phyloP scores from a whole-genome alignment of 164 flowering plant genomes.

The Sedum album region DNA sequence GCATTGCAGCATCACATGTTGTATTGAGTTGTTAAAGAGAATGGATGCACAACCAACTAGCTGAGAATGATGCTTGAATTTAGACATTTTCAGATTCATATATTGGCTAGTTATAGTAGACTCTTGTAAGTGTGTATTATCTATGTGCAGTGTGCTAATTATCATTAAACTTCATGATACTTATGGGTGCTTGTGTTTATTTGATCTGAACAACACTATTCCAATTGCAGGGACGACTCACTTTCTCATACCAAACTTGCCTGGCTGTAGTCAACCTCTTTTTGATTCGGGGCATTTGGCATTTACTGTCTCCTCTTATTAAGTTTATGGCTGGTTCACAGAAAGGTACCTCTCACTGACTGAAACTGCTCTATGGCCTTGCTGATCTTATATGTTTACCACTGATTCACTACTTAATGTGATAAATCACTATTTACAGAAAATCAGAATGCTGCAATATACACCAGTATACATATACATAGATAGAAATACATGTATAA shows the following conservation, averaged over 20 bases:
- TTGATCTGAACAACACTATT: neutral
- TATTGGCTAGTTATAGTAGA: neutral
- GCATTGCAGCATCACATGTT: neutral
- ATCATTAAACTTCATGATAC: neutral
- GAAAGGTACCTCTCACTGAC: conserved; percentile 2
- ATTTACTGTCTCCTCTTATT: neutral
- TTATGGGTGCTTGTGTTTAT: neutral
- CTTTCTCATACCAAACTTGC: neutral
- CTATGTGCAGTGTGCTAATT: neutral
- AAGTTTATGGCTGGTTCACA: neutral
- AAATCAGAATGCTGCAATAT: neutral
- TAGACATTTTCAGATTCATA: neutral
- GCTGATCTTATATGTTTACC: neutral
- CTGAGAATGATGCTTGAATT: neutral
- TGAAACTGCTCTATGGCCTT: neutral
- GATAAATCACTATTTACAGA: neutral
- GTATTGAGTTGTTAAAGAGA: neutral
- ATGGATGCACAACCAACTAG: neutral
- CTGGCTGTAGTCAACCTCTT: neutral
- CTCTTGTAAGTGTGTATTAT: neutral
- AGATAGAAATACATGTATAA: neutral
- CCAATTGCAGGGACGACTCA: neutral
- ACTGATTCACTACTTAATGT: neutral
- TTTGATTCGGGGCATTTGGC: neutral
- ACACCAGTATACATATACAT: neutral